Percentiles rank a stretch among this genome's conserved stretches.
phyloP scores from a whole-genome alignment of 169 alveolate species.

The Toxoplasma gondii region DNA sequence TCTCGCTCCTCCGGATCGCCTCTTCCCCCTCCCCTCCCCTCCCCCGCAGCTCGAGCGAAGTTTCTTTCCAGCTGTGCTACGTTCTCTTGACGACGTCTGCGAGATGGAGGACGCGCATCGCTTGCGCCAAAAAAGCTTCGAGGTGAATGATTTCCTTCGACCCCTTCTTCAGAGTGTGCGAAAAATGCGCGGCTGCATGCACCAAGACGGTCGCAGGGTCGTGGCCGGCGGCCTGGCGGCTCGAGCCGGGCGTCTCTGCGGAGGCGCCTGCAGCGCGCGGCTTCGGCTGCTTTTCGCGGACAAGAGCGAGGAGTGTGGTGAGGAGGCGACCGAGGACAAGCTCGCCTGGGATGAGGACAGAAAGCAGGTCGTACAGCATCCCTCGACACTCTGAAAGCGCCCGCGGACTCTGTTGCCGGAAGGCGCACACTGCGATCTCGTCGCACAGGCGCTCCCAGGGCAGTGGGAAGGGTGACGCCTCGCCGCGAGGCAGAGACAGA shows the following conservation, averaged over 20 bases:
- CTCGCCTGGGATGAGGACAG: slow-evolving; percentile 49
- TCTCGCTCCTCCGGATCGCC: no score
- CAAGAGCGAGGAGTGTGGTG: not conserved
- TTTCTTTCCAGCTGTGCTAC: not conserved
- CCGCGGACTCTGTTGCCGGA: slow-evolving; percentile 27
- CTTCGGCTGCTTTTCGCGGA: not conserved
- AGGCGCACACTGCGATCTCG: slow-evolving; percentile 16
- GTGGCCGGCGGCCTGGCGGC: not conserved
- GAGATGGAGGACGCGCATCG: slow-evolving; percentile 67
- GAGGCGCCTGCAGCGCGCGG: not conserved
- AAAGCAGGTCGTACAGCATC: slow-evolving; percentile 31
- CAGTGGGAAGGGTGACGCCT: slow-evolving; percentile 21
- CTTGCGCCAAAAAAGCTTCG: slow-evolving; percentile 84
- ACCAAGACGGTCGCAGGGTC: slow-evolving; percentile 18
- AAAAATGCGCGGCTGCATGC: slow-evolving; percentile 36
- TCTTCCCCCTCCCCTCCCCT: no score
- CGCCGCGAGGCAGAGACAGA: not conserved
- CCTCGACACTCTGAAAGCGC: slow-evolving; percentile 37
- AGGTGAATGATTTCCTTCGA: slow-evolving; percentile 83
- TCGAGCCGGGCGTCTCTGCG: not conserved
- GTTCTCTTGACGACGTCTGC: not conserved
- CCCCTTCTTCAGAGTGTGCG: slow-evolving; percentile 81
- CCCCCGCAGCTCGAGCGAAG: no score
- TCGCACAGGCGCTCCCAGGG: slow-evolving; percentile 50
- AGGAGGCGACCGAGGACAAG: slow-evolving; percentile 27